Evolutionary conservation across 2,329 filamentous ascomycete species (phyloP).

Genomic region (Ophiostoma ulmi): DNA sequence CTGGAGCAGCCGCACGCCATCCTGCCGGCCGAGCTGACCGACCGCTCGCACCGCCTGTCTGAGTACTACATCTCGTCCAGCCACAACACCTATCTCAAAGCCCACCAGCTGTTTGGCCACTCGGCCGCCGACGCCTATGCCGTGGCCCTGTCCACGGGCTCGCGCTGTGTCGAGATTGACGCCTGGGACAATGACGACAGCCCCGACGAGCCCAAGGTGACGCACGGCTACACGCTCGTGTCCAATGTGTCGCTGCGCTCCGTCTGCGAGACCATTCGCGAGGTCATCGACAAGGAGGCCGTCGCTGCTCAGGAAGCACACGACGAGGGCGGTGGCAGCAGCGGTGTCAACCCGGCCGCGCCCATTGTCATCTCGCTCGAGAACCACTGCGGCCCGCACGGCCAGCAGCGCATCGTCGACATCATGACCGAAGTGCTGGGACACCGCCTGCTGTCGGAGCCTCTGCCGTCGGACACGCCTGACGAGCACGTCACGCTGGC

Average conservation of each 20-base stretch:
- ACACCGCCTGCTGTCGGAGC: not conserved
- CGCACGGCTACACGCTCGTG: conserved; percentile 13
- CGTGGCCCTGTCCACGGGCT: conserved; percentile 8
- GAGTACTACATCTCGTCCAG: conserved; percentile 5
- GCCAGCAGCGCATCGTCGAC: conserved; percentile 12
- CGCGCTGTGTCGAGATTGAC: conserved; percentile 11
- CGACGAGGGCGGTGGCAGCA: not conserved
- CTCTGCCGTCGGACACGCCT: not conserved
- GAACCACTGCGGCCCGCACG: conserved; percentile 12
- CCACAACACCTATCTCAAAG: conserved; percentile 11
- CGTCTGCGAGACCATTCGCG: conserved; percentile 10
- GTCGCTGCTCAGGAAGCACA: not conserved
- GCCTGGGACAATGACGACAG: conserved; percentile 11
- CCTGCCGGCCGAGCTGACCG: conserved; percentile 8
- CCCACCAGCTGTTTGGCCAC: conserved; percentile 12
- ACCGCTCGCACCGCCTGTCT: not conserved
- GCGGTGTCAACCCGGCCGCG: not conserved
- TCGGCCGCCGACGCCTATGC: conserved; percentile 11
- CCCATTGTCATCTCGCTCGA: conserved; percentile 9
- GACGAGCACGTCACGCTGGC: conserved; percentile 8
- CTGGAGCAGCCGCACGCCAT: conserved; percentile 9
- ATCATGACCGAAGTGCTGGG: conserved; percentile 13
- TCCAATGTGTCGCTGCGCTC: conserved; percentile 6
- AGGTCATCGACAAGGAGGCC: conserved; percentile 9
- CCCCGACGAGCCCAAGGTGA: conserved; percentile 2